A percentile compares a stretch with the other conserved stretches of the same genome.
These are phyloP conservation scores for Chytriomyces hyalinus DNA, from an alignment of 192 early-diverging fungal genomes.

Conservation along the genomic window DNA sequence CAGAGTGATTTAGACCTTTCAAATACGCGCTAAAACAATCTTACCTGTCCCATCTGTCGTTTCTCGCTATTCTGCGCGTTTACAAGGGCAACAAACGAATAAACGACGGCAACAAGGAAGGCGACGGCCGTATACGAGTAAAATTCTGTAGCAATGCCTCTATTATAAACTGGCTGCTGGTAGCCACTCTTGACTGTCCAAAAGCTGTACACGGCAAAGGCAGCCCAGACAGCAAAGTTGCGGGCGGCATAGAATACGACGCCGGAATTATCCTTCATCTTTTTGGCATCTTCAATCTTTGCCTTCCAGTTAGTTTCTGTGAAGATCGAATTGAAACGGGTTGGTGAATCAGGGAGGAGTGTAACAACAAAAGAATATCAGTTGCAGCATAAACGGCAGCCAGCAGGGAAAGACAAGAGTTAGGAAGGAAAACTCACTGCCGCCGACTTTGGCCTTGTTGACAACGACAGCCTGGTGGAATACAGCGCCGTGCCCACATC, in stretches of 20 bases:
- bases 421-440: slow-evolving; percentile 10
- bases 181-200: slow-evolving; percentile 19
- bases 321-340: neutral
- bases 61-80: slow-evolving; percentile 32
- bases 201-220: neutral
- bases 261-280: slow-evolving; percentile 25
- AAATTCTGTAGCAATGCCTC: slow-evolving; percentile 27
- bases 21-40: neutral
- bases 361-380: no score
- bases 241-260: slow-evolving; percentile 22
- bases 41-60: slow-evolving; percentile 26
- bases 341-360: neutral
- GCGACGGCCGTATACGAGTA: slow-evolving; percentile 34
- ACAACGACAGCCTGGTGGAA: slow-evolving; percentile 14
- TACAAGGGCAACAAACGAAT: slow-evolving; percentile 31
- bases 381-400: no score
- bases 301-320: slow-evolving; percentile 31
- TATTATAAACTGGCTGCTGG: slow-evolving; percentile 6
- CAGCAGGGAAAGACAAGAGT: neutral
- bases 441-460: neutral
- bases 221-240: slow-evolving; percentile 23
- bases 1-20: slow-evolving; percentile 14
- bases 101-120: slow-evolving; percentile 33
- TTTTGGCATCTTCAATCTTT: slow-evolving; percentile 22
- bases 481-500: slow-evolving; percentile 22